Evolutionary conservation across 106 monocot species (phyloP), one percentile per base, ranked within the genome.

Genomic region (Gastrodia elata): DNA sequence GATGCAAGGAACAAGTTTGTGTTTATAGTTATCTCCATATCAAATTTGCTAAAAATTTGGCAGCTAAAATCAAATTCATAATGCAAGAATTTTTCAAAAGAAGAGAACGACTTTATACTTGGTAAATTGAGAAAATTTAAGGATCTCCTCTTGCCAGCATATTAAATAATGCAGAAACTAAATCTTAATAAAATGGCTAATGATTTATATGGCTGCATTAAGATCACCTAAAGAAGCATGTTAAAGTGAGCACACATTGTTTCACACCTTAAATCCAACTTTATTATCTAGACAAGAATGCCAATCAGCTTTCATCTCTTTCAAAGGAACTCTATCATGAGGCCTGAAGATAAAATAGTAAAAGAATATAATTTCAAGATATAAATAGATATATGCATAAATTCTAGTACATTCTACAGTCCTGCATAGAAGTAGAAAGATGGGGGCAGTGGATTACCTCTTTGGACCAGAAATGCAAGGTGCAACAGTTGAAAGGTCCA

Each of bases 401-500:
- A 61, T 61, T 61, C 30, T 28, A 61, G 30, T 32, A 28, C 11
- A n/a, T n/a, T n/a, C n/a, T n/a, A 61, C 30, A 61, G 30, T 61
- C 30, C 27, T 7, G 0, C 28, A 39, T 10, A 71, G 58, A 24
- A 34, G 1, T 16, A 41, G 26, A 8, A 28, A 30, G 33, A 76
- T 18, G 42, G 4, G 5, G 9, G 15, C 32, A 75, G 18, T 75
- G 14, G 1, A 55, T 71, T 40, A 91, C 91, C 91, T 81, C 39
- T 91, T 91, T 20, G 85, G 91, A 27, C 91, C 91, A 30, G 91
- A 91, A 33, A 91, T 43, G 76, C 91, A 91, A 38, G 87, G 85
- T 26, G 79, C 85, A 6, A 87, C 87, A 69, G 83, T 82, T 26
- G 36, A 67, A 18, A 91, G 77, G 71, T 87, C 32, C 75, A 89